A percentile compares a stretch with the other conserved stretches of the same genome.
These are phyloP conservation scores for Ascochyta viciae-villosae DNA, from an alignment of 2,329 filamentous ascomycete genomes.

Conservation along the genomic window DNA sequence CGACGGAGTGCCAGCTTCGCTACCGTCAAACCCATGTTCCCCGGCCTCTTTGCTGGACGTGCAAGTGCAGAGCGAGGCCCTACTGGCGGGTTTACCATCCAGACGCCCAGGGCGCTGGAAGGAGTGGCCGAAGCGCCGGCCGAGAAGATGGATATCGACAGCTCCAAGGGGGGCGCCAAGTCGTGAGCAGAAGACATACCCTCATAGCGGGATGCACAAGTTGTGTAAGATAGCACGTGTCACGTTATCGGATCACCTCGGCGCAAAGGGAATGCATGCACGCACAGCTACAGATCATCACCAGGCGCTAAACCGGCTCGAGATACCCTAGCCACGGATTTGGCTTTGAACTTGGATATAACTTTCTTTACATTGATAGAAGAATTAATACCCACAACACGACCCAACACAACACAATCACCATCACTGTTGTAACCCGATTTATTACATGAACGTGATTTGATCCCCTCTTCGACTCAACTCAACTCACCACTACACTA, in stretches of 20 bases:
- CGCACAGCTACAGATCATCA: neutral
- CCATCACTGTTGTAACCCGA: no score
- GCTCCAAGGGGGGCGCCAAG: neutral
- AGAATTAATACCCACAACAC: no score
- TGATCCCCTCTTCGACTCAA: no score
- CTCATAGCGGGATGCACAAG: no score
- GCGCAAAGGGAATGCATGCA: neutral
- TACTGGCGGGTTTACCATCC: no score
- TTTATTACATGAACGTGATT: no score
- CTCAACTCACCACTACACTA: no score
- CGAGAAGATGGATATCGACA: neutral
- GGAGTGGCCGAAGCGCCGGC: neutral
- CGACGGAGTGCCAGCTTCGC: constrained; percentile 26
- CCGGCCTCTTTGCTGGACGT: constrained; percentile 28
- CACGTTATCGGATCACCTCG: no score
- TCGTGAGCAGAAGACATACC: neutral
- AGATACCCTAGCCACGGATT: neutral
- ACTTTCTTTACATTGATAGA: no score
- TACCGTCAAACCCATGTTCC: constrained; percentile 34
- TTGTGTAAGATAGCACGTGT: neutral
- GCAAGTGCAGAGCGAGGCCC: neutral
- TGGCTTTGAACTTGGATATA: no score
- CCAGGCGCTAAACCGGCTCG: neutral
- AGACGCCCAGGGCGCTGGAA: neutral
- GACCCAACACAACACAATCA: no score